Base-by-base conservation (phyloP, 2,329 filamentous ascomycete species). In the Verticillium nonalfalfae region DNA sequence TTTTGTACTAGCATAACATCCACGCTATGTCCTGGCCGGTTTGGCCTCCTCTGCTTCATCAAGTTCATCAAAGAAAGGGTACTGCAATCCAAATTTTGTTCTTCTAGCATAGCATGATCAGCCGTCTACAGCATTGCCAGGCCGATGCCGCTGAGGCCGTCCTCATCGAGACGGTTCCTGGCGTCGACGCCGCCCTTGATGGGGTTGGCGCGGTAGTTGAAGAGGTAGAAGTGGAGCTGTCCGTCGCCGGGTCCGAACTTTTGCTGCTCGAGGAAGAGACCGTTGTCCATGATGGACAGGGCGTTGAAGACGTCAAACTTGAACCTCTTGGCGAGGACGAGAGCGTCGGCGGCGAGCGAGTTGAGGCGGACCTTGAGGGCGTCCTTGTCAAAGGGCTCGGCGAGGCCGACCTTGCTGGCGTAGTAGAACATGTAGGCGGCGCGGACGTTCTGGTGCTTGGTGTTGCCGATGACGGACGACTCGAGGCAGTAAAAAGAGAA, bases 391-490 rank as follows among this genome's bases (percentile, higher is more conserved):
- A 79, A 70, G 4, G 85, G 80, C 54, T 79, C 75, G 2, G 76
- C 72, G 66, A 97, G 90, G 11, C 88, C 94, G 5, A 85, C 80
- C 70, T 97, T 92, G 7, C 90, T 90, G 61, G 91, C 95, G 73
- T 99, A 99, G 82, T 99, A 99, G 80, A 94, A 99, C 60, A 98
- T 85, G 76, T 99, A 99, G 35, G 95, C 95, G 3, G 94, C 95
- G 66, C 89, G 90, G 70, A 99, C 87, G 61, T 87, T 85, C 63
- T 86, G 84, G 77, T 96, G 89, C 73, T 90, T 90, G 56, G 85
- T 79, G 71, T 92, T 87, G 67, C 89, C 88, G 69, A 99, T 96
- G 62, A 97, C 90, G 1, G 92, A 95, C 15, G 93, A 97, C 73
- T 97, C 93, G 38, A 99, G 88, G 71, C 87, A 88, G 81, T 98